These are phyloP conservation scores for Diaporthe australafricana DNA, from an alignment of 2,329 filamentous ascomycete species.

Conservation along the genomic window DNA sequence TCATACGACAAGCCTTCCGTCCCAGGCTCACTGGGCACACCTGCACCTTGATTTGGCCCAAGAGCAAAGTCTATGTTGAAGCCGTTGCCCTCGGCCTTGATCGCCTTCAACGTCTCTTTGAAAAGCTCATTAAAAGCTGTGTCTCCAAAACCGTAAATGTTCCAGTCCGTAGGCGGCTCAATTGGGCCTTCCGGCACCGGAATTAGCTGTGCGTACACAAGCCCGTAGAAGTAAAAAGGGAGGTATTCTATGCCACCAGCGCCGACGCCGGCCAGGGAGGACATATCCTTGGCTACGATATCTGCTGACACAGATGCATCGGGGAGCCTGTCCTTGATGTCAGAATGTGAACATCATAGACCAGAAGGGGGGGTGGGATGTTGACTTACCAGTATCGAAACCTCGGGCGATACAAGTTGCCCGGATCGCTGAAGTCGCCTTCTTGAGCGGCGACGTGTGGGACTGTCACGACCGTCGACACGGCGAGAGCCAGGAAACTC, in stretches of 20 bases:
- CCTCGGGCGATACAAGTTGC: constrained; percentile 14
- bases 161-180: constrained; percentile 32
- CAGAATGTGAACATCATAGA: not conserved
- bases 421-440: constrained; percentile 17
- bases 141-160: constrained; percentile 49
- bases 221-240: constrained; percentile 32
- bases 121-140: constrained; percentile 39
- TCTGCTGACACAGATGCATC: constrained; percentile 22
- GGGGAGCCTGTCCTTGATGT: not conserved
- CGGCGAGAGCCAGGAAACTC: not conserved
- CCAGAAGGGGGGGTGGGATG: not conserved
- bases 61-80: constrained; percentile 58
- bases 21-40: constrained; percentile 45
- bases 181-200: not conserved
- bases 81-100: constrained; percentile 49
- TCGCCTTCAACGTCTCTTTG: constrained; percentile 41
- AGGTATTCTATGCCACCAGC: constrained; percentile 32
- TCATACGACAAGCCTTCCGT: constrained; percentile 18
- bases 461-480: not conserved
- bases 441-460: not conserved
- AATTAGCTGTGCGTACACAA: not conserved
- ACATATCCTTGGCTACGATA: constrained; percentile 30
- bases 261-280: constrained; percentile 10
- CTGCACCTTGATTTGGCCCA: constrained; percentile 60
- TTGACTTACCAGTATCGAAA: constrained; percentile 27